phyloP scores from a whole-genome alignment of 2,329 filamentous ascomycete genomes.

The Calonectria naviculata region DNA sequence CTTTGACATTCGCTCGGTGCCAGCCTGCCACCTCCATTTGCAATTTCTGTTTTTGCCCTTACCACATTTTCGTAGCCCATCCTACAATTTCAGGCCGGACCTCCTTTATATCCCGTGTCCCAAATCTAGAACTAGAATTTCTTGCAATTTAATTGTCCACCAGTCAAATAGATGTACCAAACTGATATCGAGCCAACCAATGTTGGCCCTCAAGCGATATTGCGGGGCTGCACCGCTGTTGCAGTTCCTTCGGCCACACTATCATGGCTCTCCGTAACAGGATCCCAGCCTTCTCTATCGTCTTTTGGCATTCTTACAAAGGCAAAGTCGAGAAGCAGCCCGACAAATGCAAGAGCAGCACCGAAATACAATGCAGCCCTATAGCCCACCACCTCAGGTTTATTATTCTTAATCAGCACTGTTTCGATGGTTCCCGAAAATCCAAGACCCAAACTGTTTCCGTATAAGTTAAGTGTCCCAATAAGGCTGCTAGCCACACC shows the following conservation, averaged over 20 bases:
- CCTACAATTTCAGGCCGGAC: no score
- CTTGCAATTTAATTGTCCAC: neutral
- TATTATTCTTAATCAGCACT: neutral
- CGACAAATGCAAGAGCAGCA: neutral
- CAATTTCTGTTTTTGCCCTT: no score
- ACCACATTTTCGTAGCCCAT: no score
- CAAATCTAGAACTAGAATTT: neutral
- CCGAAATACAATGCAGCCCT: neutral
- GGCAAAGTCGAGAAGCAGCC: neutral
- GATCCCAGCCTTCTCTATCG: neutral
- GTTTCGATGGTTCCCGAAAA: constrained; percentile 47
- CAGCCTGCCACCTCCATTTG: no score
- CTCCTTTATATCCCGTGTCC: neutral
- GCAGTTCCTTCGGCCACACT: neutral
- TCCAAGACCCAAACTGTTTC: constrained; percentile 41
- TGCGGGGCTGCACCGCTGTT: neutral
- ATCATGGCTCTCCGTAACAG: neutral
- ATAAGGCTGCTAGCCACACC: constrained; percentile 61
- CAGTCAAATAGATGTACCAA: neutral
- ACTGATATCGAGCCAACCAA: neutral
- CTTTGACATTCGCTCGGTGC: no score
- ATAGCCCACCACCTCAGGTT: neutral
- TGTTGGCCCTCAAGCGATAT: neutral
- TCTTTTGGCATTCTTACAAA: constrained; percentile 6
- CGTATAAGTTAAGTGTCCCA: constrained; percentile 48